Conservation (phyloP, 345 rosid genomes). For the Ceriops decandra region DNA sequence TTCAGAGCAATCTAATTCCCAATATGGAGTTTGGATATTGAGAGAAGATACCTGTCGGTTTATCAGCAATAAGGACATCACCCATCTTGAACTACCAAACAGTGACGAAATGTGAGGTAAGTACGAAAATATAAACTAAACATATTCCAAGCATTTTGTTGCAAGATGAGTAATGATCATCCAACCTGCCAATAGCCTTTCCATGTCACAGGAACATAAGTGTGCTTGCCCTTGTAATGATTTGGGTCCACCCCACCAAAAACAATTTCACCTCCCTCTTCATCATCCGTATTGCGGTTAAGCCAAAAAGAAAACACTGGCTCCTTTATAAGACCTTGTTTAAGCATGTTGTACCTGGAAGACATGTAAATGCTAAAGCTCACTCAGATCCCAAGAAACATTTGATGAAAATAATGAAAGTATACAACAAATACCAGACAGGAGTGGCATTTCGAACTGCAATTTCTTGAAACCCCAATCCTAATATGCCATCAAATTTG, state of each 20-base stretch:
- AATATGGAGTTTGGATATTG: not conserved
- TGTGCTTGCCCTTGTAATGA: conserved; percentile 30
- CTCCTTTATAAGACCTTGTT: conserved; percentile 26
- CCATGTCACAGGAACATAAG: conserved; percentile 31
- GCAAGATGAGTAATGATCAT: not conserved
- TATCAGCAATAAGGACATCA: conserved; percentile 24
- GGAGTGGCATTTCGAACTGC: conserved; percentile 28
- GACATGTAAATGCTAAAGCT: not conserved
- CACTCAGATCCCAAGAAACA: not conserved
- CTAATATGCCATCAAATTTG: conserved; percentile 32
- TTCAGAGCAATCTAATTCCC: too few relatives aligned
- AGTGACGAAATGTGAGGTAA: not conserved
- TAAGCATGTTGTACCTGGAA: conserved; percentile 30
- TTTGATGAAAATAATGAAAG: not conserved
- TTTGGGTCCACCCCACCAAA: conserved; percentile 34
- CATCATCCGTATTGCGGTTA: conserved; percentile 23
- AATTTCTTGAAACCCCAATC: conserved; percentile 35
- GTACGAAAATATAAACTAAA: not conserved
- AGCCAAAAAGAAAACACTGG: conserved; percentile 32
- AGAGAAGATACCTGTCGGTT: conserved; percentile 26
- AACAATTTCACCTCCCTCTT: conserved; percentile 33
- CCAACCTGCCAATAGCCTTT: conserved; percentile 38
- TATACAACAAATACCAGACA: conserved; percentile 21
- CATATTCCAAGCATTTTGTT: not conserved
- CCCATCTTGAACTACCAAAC: conserved; percentile 31